phyloP scores from a whole-genome alignment of 2,329 filamentous ascomycete genomes.

The Apiospora sp. region DNA sequence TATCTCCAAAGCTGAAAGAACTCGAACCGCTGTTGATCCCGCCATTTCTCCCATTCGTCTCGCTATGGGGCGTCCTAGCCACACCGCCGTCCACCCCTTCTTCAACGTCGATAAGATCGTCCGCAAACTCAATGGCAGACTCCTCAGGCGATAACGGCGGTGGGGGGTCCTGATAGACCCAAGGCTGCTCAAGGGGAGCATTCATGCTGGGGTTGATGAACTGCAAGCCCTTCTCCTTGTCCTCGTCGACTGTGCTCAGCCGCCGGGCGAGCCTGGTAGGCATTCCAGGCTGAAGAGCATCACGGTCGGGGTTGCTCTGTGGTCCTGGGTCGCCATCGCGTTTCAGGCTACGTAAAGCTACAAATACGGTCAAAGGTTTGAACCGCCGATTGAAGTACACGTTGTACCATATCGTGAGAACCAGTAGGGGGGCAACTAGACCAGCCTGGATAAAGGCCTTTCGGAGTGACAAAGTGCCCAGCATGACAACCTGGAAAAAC shows the following conservation, averaged over 20 bases:
- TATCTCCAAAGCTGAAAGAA: conserved; percentile 42
- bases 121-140: neutral
- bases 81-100: conserved; percentile 2
- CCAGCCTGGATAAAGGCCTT: conserved; percentile 76
- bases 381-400: conserved; percentile 84
- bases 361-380: conserved; percentile 89
- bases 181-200: conserved; percentile 72
- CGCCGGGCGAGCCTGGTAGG: conserved; percentile 53
- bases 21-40: conserved; percentile 39
- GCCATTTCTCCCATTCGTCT: conserved; percentile 20
- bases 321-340: conserved; percentile 60
- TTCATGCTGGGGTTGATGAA: conserved; percentile 83
- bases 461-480: conserved; percentile 81
- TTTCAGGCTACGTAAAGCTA: conserved; percentile 86
- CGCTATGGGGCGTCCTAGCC: neutral
- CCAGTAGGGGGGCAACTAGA: conserved; percentile 77
- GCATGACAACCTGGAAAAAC: conserved; percentile 91
- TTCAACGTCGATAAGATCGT: conserved; percentile 11
- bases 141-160: conserved; percentile 39
- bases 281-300: conserved; percentile 39
- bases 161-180: conserved; percentile 69
- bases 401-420: conserved; percentile 87
- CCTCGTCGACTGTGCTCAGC: conserved; percentile 75
- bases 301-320: conserved; percentile 48
- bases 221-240: conserved; percentile 70